Conservation (phyloP, 345 rosid species). For the Dipteronia sinensis region DNA sequence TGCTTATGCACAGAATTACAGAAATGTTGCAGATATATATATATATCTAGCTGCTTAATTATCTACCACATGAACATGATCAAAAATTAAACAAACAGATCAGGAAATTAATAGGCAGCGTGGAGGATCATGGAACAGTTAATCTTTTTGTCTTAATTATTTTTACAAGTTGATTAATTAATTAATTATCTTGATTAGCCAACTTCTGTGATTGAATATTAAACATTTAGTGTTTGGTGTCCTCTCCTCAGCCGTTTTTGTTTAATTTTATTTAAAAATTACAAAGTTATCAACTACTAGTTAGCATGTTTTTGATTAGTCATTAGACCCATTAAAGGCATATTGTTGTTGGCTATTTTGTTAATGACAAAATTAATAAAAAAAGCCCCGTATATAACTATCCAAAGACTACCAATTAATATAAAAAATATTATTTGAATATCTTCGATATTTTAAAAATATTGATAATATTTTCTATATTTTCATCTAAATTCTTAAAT, state of each 20-base stretch:
- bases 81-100: background rate
- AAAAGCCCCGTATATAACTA: too few relatives aligned
- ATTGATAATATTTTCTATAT: too few relatives aligned
- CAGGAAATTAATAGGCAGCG: constrained; percentile 20
- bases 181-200: background rate
- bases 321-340: background rate
- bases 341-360: too few relatives aligned
- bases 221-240: background rate
- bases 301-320: background rate
- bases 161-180: background rate
- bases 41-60: too few relatives aligned
- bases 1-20: background rate
- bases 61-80: constrained; percentile 19
- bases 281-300: background rate
- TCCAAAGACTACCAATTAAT: too few relatives aligned
- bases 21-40: background rate
- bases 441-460: too few relatives aligned
- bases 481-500: too few relatives aligned
- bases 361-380: too few relatives aligned
- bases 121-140: constrained; percentile 24
- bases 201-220: constrained; percentile 1
- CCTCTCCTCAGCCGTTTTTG: background rate
- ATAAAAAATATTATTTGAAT: too few relatives aligned
- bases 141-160: background rate
- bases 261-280: background rate